Evolutionary conservation across 2,329 filamentous ascomycete genomes (phyloP).

Genomic region (Colletotrichum sp.): DNA sequence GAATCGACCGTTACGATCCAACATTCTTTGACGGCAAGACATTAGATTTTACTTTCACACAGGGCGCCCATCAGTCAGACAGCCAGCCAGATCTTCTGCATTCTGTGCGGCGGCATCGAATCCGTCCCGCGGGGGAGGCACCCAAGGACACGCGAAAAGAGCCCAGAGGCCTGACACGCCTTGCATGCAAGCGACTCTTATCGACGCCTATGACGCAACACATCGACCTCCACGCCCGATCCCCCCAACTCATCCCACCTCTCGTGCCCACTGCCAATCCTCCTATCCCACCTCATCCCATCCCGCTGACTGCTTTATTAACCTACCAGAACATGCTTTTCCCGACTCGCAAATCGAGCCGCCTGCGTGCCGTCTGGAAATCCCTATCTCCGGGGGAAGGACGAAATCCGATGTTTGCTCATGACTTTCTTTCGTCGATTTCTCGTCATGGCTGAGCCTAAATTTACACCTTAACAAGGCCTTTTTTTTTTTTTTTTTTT

Average conservation of each 20-base stretch:
- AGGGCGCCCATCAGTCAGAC: neutral
- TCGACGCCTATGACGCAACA: constrained; percentile 20
- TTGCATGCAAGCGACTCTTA: constrained; percentile 20
- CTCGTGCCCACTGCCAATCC: neutral
- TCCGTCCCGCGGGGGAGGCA: neutral
- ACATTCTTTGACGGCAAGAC: neutral
- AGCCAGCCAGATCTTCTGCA: neutral
- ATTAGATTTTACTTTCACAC: neutral
- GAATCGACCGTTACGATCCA: constrained; percentile 1
- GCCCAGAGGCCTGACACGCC: neutral
- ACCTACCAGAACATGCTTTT: neutral
- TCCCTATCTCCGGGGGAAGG: neutral
- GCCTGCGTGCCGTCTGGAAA: neutral
- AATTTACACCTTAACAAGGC: neutral
- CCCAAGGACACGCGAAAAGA: neutral
- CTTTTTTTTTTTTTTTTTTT: no score
- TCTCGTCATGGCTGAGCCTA: neutral
- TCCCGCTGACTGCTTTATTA: neutral
- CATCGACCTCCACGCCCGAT: neutral
- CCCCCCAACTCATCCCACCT: constrained; percentile 8
- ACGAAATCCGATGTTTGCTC: neutral
- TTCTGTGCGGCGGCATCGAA: neutral
- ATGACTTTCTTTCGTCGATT: neutral
- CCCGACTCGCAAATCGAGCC: neutral
- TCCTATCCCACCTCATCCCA: neutral